phyloP scores from a whole-genome alignment of 176 grass and related monocot species.

The Poa annua region DNA sequence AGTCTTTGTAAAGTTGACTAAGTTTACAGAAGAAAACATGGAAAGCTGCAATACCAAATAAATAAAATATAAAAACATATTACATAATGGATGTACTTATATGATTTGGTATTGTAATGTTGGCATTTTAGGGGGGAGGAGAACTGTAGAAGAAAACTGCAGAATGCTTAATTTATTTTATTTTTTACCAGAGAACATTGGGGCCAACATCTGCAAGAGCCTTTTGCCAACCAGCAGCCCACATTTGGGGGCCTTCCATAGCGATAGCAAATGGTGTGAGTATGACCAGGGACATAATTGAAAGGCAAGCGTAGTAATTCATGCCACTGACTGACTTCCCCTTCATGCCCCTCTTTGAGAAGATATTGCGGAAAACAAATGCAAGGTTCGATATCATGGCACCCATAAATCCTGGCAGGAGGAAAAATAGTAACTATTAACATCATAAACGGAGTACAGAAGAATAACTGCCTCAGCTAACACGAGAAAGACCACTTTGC shows the following conservation, averaged over 20 bases:
- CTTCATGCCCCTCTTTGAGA: conserved; percentile 96
- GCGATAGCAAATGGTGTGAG: conserved; percentile 89
- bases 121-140: background rate
- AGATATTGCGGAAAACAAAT: conserved; percentile 94
- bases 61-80: background rate
- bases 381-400: conserved; percentile 99
- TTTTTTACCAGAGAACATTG: conserved; percentile 81
- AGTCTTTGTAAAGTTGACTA: background rate
- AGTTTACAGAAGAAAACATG: background rate
- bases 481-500: background rate
- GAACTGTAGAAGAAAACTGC: conserved; percentile 20
- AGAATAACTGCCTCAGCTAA: conserved; percentile 26
- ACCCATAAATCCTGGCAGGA: conserved; percentile 86
- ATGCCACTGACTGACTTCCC: conserved; percentile 87
- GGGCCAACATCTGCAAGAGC: conserved; percentile 77
- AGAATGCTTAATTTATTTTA: conserved; percentile 26
- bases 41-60: background rate
- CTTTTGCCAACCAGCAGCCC: conserved; percentile 88
- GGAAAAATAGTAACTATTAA: conserved; percentile 30
- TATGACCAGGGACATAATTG: conserved; percentile 84
- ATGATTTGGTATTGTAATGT: background rate
- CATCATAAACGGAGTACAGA: conserved; percentile 10
- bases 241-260: conserved; percentile 85
- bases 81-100: background rate
- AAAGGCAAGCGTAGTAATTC: conserved; percentile 96